A percentile compares a stretch with the other conserved stretches of the same genome.
These are phyloP conservation scores for Elsinoe batatas DNA, from an alignment of 2,329 filamentous ascomycete genomes.

Conservation along the genomic window DNA sequence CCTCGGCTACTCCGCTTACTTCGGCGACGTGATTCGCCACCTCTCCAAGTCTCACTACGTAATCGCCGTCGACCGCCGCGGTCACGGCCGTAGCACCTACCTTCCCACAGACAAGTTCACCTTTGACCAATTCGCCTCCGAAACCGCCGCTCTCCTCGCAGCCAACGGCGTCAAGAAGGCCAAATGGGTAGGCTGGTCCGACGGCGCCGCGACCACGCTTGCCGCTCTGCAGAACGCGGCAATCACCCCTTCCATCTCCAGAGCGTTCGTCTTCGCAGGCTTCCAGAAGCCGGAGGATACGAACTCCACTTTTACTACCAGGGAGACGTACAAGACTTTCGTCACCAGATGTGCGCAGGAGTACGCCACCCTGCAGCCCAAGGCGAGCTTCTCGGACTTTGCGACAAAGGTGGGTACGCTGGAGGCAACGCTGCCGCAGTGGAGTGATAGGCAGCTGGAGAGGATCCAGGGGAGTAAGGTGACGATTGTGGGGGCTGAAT, in stretches of 20 bases:
- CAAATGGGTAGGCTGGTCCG: conserved; percentile 35
- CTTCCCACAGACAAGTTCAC: conserved; percentile 30
- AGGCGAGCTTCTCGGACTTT: conserved; percentile 30
- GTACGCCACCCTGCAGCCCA: conserved; percentile 30
- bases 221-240: conserved; percentile 28
- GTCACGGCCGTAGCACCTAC: conserved; percentile 34
- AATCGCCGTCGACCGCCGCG: conserved; percentile 34
- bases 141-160: conserved; percentile 28
- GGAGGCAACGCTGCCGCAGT: conserved; percentile 30
- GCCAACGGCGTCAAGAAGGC: conserved; percentile 24
- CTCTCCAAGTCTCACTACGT: conserved; percentile 29
- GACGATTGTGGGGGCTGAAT: conserved; percentile 23
- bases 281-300: conserved; percentile 26
- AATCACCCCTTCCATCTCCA: conserved; percentile 27
- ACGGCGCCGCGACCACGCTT: conserved; percentile 33
- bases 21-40: conserved; percentile 31
- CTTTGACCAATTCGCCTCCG: conserved; percentile 30
- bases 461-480: conserved; percentile 23
- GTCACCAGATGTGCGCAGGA: conserved; percentile 29
- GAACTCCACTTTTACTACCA: conserved; percentile 29
- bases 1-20: conserved; percentile 35
- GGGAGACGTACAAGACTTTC: conserved; percentile 28
- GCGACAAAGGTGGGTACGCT: conserved; percentile 30
- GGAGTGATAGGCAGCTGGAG: conserved; percentile 20
- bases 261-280: conserved; percentile 34